These are phyloP conservation scores for Candida saitoana DNA, from an alignment of 805 yeast genomes.

Conservation along the genomic window DNA sequence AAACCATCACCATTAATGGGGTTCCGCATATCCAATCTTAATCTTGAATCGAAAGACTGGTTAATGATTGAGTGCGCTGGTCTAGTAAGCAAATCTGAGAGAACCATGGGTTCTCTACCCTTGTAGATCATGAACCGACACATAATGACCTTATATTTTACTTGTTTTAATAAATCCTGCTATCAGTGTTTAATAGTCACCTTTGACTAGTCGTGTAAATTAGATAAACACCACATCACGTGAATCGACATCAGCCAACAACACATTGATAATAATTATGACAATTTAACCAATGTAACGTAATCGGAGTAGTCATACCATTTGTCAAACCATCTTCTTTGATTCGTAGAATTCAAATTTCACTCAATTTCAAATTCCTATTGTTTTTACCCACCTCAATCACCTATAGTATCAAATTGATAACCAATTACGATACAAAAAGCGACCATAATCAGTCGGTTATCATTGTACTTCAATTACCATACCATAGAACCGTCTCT, in stretches of 20 bases:
- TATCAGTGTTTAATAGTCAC: background rate
- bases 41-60: slow-evolving; percentile 87
- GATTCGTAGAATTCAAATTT: background rate
- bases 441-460: background rate
- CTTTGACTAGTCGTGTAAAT: background rate
- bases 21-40: slow-evolving; percentile 80
- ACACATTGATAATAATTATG: no score
- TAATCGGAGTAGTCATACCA: background rate
- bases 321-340: background rate
- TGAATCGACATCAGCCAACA: background rate
- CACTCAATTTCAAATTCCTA: background rate
- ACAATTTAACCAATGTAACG: background rate
- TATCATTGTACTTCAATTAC: no score
- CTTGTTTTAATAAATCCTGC: no score
- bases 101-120: slow-evolving; percentile 81
- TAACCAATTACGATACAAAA: background rate
- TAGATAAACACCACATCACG: background rate
- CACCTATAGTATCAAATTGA: background rate
- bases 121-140: slow-evolving; percentile 90
- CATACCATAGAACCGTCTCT: no score
- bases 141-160: slow-evolving; percentile 41
- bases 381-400: background rate
- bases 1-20: slow-evolving; percentile 99
- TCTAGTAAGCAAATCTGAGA: slow-evolving; percentile 82
- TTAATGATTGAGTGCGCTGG: slow-evolving; percentile 98